Base-by-base conservation (phyloP, 345 rosid species). In the Diplotaxis tenuifolia region DNA sequence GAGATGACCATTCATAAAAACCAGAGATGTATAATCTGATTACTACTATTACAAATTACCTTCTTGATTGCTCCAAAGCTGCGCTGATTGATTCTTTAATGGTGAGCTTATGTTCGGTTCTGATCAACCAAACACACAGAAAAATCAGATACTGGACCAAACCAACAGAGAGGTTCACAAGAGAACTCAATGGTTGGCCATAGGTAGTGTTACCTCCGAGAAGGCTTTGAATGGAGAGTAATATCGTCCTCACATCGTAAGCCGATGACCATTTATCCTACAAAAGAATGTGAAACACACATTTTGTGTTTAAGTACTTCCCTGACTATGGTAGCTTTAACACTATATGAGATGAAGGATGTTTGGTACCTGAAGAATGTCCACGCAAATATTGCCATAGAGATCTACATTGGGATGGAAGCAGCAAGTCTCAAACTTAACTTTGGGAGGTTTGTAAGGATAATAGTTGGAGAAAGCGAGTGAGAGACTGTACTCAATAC, bases 321-420 rank as follows among this genome's bases (percentile, higher is more conserved):
- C n/a, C n/a, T n/a, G n/a, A n/a, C n/a, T n/a, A n/a, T n/a, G n/a
- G n/a, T n/a, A n/a, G n/a, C n/a, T n/a, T n/a, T n/a, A n/a, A n/a
- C n/a, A n/a, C n/a, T n/a, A n/a, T n/a, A n/a, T n/a, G n/a, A n/a
- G n/a, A n/a, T n/a, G n/a, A n/a, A n/a, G n/a, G n/a, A n/a, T n/a
- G n/a, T n/a, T n/a, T n/a, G n/a, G n/a, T n/a, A 94, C 99, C 96
- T 95, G 96, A 78, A 95, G 97, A 79, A 95, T 95, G 84, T 92
- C 99, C 79, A 95, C 70, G 82, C 98, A 95, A 59, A 95, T 92
- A 78, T 92, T 88, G 70, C 99, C 99, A 52, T 82, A 83, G 73
- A 86, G 66, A 78, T 95, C 99, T 12, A 95, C 96, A 82, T 95
- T 95, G 20, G 99, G 99, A 53, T 95, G 99, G 80, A 92, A 95